These are phyloP conservation scores for Zymoseptoria crescenta DNA, from an alignment of 2,329 filamentous ascomycete species.

Conservation along the genomic window DNA sequence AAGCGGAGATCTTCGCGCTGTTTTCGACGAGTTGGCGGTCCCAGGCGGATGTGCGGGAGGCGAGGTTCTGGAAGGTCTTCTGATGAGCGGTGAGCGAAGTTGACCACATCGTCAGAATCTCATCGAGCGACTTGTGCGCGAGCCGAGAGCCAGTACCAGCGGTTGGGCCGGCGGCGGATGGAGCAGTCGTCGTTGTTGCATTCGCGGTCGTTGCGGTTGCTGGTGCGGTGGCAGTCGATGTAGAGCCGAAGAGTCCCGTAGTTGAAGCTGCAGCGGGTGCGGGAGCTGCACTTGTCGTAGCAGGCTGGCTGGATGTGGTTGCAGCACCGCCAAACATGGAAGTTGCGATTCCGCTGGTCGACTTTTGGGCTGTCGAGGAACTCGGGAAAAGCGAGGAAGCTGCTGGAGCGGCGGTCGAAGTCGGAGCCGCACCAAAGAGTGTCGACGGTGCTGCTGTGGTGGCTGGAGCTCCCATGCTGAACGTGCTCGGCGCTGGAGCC, in stretches of 20 bases:
- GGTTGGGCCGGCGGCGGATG: conserved; percentile 61
- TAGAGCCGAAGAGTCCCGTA: background rate
- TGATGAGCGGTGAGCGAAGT: conserved; percentile 93
- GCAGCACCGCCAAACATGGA: background rate
- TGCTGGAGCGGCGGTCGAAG: background rate
- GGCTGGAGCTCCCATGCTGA: background rate
- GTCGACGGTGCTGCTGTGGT: background rate
- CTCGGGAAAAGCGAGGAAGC: background rate
- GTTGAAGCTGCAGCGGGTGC: background rate
- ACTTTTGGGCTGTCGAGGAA: background rate
- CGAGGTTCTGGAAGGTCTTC: conserved; percentile 89
- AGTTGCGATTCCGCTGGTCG: background rate
- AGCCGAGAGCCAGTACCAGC: conserved; percentile 76
- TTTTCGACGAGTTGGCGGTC: conserved; percentile 90
- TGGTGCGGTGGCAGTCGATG: conserved; percentile 3
- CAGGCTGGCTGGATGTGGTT: background rate
- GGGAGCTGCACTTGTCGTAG: background rate
- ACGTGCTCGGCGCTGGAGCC: conserved; percentile 4
- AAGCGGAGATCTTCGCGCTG: conserved; percentile 85
- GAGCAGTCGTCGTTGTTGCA: conserved; percentile 1
- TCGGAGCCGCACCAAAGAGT: background rate
- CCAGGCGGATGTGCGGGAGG: conserved; percentile 80
- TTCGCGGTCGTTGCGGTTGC: conserved; percentile 1
- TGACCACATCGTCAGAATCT: conserved; percentile 95
- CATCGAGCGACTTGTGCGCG: conserved; percentile 98